Base-by-base conservation (phyloP, 257 asterid species). In the Solanum stenotomum region DNA sequence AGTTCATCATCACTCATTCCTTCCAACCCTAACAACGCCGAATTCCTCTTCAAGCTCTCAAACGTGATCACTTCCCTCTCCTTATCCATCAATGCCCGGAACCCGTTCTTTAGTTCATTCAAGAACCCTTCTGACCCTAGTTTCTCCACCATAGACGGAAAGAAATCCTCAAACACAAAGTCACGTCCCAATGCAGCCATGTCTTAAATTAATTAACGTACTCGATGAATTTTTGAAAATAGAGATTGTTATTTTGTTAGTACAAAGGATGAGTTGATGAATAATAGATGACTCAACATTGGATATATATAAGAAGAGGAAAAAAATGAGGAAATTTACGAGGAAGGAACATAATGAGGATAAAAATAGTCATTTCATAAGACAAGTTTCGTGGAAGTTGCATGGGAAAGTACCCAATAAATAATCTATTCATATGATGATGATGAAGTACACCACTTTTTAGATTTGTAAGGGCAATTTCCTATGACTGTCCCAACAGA, bases 91-190 rank as follows among this genome's bases (percentile, higher is more conserved):
- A 95, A 75, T 85, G 93, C 13, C 6, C 89, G 88, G 65, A 95
- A 95, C 42, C 98, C 98, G 25, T 93, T 93, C 46, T 94, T 88
- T 10, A 95, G 93, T 90, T 95, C 98, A 1, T 91, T 59, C 92
- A 95, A 13, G 78, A 95, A 93, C 33, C 96, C 96, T 37, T 94
- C 94, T 1, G 95, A 89, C 0, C 98, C 98, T 65, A 95, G 89
- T 34, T 91, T 95, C 92, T 95, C 94, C 85, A 92, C 95, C 98
- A 95, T 95, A 5, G 94, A 85, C 10, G 98, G 98, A 78, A 95
- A 94, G 56, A 89, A 92, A 89, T 95, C 98, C 90, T 95, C 94
- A 16, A 95, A 95, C 71, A 87, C 94, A 1, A 87, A 12, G 4
- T 88, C 46, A 31, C 79, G 33, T 35, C 87, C 89, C 25, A 16